Evolutionary conservation across 2,329 filamentous ascomycete genomes (phyloP).

Genomic region (Penicillium sp.): DNA sequence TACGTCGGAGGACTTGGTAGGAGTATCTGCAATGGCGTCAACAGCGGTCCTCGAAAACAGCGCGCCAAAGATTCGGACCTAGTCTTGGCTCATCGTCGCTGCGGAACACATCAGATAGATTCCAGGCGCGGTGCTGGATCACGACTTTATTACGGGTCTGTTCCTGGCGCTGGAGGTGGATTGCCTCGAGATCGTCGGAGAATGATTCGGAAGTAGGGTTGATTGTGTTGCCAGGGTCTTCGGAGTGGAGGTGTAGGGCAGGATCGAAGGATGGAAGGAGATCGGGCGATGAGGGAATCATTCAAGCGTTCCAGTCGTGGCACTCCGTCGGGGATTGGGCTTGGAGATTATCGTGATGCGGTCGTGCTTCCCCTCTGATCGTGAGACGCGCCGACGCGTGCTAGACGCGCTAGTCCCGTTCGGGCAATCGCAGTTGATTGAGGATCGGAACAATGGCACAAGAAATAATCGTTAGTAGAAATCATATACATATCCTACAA

Average conservation of each 20-base stretch:
- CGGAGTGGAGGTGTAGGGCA: constrained; percentile 50
- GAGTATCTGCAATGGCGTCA: constrained; percentile 32
- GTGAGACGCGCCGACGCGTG: constrained; percentile 28
- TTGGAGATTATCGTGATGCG: constrained; percentile 7
- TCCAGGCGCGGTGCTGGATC: constrained; percentile 45
- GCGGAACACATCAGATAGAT: constrained; percentile 42
- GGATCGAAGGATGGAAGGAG: constrained; percentile 53
- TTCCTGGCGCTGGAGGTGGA: constrained; percentile 35
- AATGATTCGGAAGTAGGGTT: constrained; percentile 35
- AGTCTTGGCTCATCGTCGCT: constrained; percentile 43
- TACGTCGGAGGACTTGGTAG: constrained; percentile 29
- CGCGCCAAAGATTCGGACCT: constrained; percentile 22
- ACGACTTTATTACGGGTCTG: constrained; percentile 39
- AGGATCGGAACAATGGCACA: too few relatives aligned
- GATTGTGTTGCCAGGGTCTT: constrained; percentile 28
- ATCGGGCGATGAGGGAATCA: constrained; percentile 35
- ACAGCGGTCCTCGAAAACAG: not conserved
- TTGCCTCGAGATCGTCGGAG: constrained; percentile 42
- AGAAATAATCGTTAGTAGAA: too few relatives aligned
- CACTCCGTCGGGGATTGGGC: constrained; percentile 9
- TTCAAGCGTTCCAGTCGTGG: constrained; percentile 27
- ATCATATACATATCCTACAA: not conserved
- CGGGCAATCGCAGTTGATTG: constrained; percentile 11
- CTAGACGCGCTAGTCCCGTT: constrained; percentile 28
- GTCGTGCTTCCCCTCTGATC: constrained; percentile 19